These are phyloP conservation scores for Phaeosphaeria sp. DNA, from an alignment of 2,329 filamentous ascomycete species.

Conservation along the genomic window DNA sequence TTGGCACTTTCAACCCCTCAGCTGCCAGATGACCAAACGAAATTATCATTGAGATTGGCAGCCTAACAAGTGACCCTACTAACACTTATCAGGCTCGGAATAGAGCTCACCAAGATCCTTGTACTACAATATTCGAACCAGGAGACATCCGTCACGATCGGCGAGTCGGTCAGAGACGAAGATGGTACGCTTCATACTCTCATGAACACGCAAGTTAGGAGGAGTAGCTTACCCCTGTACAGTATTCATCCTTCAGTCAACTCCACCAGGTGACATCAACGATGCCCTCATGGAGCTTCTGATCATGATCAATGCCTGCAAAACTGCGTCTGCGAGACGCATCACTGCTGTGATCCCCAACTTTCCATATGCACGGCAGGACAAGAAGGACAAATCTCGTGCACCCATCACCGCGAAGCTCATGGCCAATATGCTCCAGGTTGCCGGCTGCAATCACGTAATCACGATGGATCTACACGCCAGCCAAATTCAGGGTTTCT, in stretches of 20 bases:
- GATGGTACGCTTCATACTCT: constrained; percentile 66
- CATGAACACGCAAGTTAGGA: constrained; percentile 1
- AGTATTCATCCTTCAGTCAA: constrained; percentile 97
- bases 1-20: neutral
- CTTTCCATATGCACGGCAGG: constrained; percentile 94
- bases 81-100: constrained; percentile 66
- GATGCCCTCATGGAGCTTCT: constrained; percentile 97
- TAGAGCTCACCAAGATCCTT: constrained; percentile 79
- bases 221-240: constrained; percentile 28
- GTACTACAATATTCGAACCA: constrained; percentile 86
- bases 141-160: constrained; percentile 89
- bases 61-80: constrained; percentile 16
- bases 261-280: constrained; percentile 94
- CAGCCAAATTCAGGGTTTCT: constrained; percentile 94
- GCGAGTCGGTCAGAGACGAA: constrained; percentile 95
- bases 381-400: constrained; percentile 95
- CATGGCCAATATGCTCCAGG: constrained; percentile 97
- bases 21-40: neutral
- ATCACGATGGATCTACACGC: constrained; percentile 97
- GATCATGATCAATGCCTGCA: constrained; percentile 97
- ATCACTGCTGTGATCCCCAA: constrained; percentile 96
- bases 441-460: constrained; percentile 88
- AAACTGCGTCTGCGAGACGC: constrained; percentile 81
- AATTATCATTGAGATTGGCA: neutral
- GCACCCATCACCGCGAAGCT: constrained; percentile 96